These are phyloP conservation scores for Fusarium begoniae DNA, from an alignment of 2,329 filamentous ascomycete species.

Conservation along the genomic window DNA sequence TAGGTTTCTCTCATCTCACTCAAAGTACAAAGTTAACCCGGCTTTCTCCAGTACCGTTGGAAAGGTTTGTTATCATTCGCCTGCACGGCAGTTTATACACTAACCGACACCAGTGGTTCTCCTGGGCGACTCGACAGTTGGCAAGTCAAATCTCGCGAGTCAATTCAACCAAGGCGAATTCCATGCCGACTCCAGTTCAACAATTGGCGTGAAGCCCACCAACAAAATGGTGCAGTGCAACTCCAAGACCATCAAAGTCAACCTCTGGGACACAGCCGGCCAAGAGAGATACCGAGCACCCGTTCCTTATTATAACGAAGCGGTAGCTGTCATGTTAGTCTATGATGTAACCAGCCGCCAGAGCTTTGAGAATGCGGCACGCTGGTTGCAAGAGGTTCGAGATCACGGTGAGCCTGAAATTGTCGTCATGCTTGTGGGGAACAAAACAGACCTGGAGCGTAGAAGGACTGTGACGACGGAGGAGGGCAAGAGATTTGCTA, in stretches of 20 bases:
- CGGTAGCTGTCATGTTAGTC: neutral
- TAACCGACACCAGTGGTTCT: neutral
- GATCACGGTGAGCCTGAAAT: neutral
- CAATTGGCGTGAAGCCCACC: neutral
- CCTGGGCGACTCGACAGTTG: neutral
- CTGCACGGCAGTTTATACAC: rapidly evolving
- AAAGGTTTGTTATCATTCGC: neutral
- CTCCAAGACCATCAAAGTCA: neutral
- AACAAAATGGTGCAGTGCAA: neutral
- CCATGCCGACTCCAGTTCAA: neutral
- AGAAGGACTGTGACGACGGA: neutral
- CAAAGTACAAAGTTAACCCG: neutral
- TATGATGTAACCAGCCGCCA: conserved; percentile 1
- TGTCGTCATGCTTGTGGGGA: neutral
- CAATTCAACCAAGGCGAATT: conserved; percentile 1
- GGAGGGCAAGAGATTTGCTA: neutral
- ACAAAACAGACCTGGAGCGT: neutral
- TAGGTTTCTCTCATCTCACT: rapidly evolving
- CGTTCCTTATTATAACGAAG: neutral
- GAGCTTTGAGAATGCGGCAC: neutral
- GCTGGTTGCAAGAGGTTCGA: neutral
- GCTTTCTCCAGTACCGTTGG: neutral
- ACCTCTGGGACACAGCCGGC: conserved; percentile 5
- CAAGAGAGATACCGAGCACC: neutral
- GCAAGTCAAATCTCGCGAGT: conserved; percentile 3